Percentiles rank a stretch among this genome's conserved stretches.
phyloP scores from a whole-genome alignment of 495 filamentous ascomycete species.

The Tetracladium setigerum region DNA sequence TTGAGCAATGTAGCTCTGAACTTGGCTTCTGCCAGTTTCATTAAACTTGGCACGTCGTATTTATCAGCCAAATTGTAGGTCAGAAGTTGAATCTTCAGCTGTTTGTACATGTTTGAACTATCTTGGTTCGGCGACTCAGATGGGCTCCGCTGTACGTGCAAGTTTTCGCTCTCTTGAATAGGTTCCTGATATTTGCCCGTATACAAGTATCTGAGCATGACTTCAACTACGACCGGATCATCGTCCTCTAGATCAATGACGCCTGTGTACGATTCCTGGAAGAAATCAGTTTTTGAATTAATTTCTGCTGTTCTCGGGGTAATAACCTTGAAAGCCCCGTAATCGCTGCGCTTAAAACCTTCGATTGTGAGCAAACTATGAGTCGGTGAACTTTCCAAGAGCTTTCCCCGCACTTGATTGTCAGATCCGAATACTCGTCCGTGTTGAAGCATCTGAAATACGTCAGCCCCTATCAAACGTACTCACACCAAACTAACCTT shows the following conservation, averaged over 20 bases:
- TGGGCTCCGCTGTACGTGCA: no score
- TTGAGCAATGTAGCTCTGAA: not conserved
- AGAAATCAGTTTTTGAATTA: not conserved
- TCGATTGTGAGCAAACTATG: slow-evolving; percentile 14
- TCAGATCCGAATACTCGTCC: slow-evolving; percentile 13
- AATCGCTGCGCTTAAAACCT: slow-evolving; percentile 8
- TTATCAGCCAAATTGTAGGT: slow-evolving; percentile 7
- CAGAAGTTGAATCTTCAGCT: slow-evolving; percentile 3
- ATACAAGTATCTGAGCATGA: slow-evolving; percentile 12
- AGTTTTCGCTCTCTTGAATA: not conserved
- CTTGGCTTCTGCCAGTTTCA: slow-evolving; percentile 2
- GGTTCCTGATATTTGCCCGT: slow-evolving; percentile 7
- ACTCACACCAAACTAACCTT: no score
- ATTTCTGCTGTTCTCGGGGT: no score
- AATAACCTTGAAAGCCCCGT: slow-evolving; percentile 8
- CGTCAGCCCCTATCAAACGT: no score
- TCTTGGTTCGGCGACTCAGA: no score
- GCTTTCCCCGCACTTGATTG: slow-evolving; percentile 6
- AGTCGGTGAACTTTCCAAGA: slow-evolving; percentile 15
- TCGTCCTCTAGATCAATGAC: slow-evolving; percentile 11
- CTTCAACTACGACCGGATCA: slow-evolving; percentile 7
- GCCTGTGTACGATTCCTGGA: slow-evolving; percentile 5
- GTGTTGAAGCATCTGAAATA: slow-evolving; percentile 5
- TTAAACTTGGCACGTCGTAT: slow-evolving; percentile 4
- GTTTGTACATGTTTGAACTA: no score